A percentile compares a stretch with the other conserved stretches of the same genome.
Conservation (phyloP, 208 protist species). For the Blechomonas ayalai region DNA sequence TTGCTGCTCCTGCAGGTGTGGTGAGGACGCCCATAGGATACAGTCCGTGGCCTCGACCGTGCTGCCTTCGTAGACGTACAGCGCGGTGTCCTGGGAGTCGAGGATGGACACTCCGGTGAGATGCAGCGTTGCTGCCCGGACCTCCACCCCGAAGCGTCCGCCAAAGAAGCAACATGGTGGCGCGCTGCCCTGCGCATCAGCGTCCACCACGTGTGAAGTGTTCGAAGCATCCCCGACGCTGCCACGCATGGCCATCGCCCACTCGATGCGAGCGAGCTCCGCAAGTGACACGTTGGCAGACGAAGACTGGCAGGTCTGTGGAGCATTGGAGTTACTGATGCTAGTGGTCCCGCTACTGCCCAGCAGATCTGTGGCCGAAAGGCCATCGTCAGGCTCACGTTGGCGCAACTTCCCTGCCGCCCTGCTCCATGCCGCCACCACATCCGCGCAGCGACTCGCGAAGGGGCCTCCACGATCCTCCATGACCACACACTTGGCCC, state of each 20-base stretch:
- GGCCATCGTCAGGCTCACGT: no score
- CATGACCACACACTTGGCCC: constrained; percentile 56
- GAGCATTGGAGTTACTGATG: no score
- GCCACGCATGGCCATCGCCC: no score
- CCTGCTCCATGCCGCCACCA: constrained; percentile 13
- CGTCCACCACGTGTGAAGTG: no score
- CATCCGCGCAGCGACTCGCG: constrained; percentile 17
- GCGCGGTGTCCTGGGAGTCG: constrained; percentile 35
- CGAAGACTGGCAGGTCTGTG: no score
- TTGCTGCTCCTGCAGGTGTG: not conserved
- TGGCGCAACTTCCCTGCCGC: constrained; percentile 8
- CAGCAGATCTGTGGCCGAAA: no score
- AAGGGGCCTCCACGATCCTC: constrained; percentile 31
- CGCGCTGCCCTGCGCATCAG: not conserved
- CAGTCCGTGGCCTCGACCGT: constrained; percentile 32
- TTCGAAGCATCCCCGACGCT: no score
- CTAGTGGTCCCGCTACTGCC: no score
- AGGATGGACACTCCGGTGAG: constrained; percentile 32
- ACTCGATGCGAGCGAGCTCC: no score
- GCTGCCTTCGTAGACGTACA: constrained; percentile 59
- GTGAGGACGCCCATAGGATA: constrained; percentile 36
- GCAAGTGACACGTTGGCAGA: no score
- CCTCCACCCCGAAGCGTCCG: constrained; percentile 56
- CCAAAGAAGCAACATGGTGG: constrained; percentile 26
- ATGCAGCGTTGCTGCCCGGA: constrained; percentile 36